Percentiles rank a stretch among this genome's conserved stretches.
These are phyloP conservation scores for Nephelium lappaceum DNA, from an alignment of 345 rosid species.

Conservation along the genomic window DNA sequence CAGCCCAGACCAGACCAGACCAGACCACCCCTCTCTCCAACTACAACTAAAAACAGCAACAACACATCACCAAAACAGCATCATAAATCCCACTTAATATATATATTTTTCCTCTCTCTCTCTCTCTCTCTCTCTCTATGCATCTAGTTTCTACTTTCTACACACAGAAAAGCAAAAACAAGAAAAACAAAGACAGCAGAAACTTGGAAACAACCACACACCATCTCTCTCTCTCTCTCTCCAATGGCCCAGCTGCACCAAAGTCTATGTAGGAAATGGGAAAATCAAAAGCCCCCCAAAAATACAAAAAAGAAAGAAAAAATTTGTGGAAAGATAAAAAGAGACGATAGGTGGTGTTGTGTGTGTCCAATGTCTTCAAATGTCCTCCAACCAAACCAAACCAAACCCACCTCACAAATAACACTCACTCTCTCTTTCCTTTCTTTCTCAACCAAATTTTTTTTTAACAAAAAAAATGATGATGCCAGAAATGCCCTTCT, in stretches of 20 bases:
- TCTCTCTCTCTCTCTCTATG: slow-evolving; percentile 11
- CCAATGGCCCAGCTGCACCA: slow-evolving; percentile 72
- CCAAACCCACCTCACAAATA: slow-evolving; percentile 40
- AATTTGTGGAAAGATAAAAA: slow-evolving; percentile 15
- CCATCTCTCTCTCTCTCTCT: slow-evolving; percentile 38
- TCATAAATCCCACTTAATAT: slow-evolving; percentile 28
- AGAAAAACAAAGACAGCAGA: slow-evolving; percentile 27
- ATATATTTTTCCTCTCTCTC: too few species aligned
- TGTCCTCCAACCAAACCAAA: slow-evolving; percentile 62
- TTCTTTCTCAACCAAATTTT: slow-evolving; percentile 13
- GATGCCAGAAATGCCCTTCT: slow-evolving; percentile 68
- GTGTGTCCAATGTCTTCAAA: slow-evolving; percentile 27
- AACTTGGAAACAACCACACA: slow-evolving; percentile 31
- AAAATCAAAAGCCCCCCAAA: background rate
- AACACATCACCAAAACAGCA: slow-evolving; percentile 30
- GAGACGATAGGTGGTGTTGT: slow-evolving; percentile 1
- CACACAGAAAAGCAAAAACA: background rate
- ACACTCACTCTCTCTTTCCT: background rate
- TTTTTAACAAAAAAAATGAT: slow-evolving; percentile 14
- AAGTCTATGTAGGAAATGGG: slow-evolving; percentile 26
- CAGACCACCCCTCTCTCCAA: background rate
- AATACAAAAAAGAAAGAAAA: slow-evolving; percentile 11
- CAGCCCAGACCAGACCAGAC: background rate
- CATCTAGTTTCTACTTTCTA: background rate
- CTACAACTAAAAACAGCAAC: slow-evolving; percentile 16